Conservation (phyloP, 2,329 filamentous ascomycete species). For the Amesomyces nigricolor region DNA sequence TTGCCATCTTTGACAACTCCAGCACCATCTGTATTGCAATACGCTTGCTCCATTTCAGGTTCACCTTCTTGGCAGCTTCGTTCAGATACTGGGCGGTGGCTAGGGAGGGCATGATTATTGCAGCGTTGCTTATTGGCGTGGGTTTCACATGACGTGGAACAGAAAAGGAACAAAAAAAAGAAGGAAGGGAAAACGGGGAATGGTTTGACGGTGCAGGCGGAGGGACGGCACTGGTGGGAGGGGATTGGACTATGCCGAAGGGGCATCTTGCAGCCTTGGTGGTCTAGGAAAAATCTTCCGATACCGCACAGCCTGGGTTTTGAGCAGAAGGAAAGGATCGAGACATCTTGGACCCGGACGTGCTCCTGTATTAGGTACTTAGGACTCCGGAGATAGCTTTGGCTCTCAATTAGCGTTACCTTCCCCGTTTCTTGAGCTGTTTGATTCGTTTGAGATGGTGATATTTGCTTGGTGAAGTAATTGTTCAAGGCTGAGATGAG, state of each 20-base stretch:
- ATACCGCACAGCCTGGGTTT: conserved; percentile 20
- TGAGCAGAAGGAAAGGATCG: conserved; percentile 14
- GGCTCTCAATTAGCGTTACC: conserved; percentile 10
- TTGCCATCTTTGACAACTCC: conserved; percentile 24
- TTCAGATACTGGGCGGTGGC: conserved; percentile 14
- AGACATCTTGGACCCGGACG: neutral
- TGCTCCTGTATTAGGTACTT: conserved; percentile 15
- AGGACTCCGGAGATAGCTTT: conserved; percentile 14
- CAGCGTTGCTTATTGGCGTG: neutral
- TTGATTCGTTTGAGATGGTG: neutral
- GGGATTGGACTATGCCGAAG: conserved; percentile 26
- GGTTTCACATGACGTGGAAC: neutral
- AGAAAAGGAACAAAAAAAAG: neutral
- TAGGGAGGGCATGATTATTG: neutral
- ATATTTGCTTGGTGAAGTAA: no score
- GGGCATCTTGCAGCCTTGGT: conserved; percentile 23
- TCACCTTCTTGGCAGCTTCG: conserved; percentile 20
- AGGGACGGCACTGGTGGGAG: conserved; percentile 10
- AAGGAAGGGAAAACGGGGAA: neutral
- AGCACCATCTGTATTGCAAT: conserved; percentile 22
- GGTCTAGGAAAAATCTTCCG: conserved; percentile 27
- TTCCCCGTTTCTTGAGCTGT: neutral
- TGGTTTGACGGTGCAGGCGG: conserved; percentile 1
- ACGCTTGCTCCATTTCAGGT: conserved; percentile 20
- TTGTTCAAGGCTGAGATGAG: neutral